Conservation (phyloP, 805 yeast species). For the Komagataella ulmi region DNA sequence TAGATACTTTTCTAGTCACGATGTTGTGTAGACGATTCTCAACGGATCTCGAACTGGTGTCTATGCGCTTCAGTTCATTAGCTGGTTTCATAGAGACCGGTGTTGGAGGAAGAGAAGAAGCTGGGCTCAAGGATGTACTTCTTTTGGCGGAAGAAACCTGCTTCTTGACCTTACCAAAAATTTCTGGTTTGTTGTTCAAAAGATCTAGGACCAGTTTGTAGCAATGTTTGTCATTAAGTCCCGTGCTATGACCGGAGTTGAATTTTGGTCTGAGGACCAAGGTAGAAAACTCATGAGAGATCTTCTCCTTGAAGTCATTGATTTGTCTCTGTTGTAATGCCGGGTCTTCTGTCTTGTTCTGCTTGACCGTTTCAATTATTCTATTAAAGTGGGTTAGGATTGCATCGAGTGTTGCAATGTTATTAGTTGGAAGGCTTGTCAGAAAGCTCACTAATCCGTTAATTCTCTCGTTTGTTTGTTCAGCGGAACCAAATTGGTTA, state of each 20-base stretch:
- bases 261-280: slow-evolving; percentile 43
- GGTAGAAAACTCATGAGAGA: slow-evolving; percentile 55
- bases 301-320: slow-evolving; percentile 24
- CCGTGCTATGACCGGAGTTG: slow-evolving; percentile 34
- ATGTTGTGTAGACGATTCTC: not conserved
- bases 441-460: slow-evolving; percentile 55
- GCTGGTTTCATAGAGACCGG: not conserved
- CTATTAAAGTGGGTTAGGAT: slow-evolving; percentile 65
- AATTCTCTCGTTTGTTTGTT: slow-evolving; percentile 23
- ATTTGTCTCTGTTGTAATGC: slow-evolving; percentile 21
- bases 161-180: slow-evolving; percentile 49
- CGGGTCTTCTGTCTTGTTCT: slow-evolving; percentile 24
- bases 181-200: slow-evolving; percentile 39
- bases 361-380: slow-evolving; percentile 35
- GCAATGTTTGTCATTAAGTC: slow-evolving; percentile 24
- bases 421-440: slow-evolving; percentile 53
- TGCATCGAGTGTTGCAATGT: slow-evolving; percentile 71
- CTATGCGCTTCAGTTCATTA: not conserved
- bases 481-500: slow-evolving; percentile 26
- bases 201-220: slow-evolving; percentile 47
- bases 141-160: not conserved
- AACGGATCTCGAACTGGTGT: not conserved
- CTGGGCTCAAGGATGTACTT: not conserved
- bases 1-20: not conserved
- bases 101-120: not conserved